Base-by-base conservation (phyloP, 2,329 filamentous ascomycete species). In the Ceratocystis harringtonii region DNA sequence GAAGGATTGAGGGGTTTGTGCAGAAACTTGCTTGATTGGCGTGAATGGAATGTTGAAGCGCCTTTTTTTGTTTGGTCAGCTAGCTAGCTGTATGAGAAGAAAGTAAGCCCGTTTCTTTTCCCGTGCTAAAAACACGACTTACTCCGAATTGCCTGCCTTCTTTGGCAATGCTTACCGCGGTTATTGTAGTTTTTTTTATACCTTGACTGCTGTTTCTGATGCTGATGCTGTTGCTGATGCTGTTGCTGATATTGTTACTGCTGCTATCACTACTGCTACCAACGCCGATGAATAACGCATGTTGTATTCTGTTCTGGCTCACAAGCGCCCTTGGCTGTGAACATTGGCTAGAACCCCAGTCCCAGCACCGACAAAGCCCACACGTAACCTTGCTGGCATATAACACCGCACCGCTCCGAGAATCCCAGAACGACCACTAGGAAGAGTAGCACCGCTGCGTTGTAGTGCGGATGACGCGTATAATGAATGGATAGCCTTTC, bases 21-120 rank as follows among this genome's bases (percentile, higher is more conserved):
- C n/a, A 30, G 36, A 3, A 41, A 32, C 15, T 66, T 66, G 61
- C 65, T 66, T 44, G 28, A 63, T 62, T 67, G 62, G 62, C 65
- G 65, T 64, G 65, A 67, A 67, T 36, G 65, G 65, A 64, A 67
- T 67, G 65, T 67, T 64, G 55, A 67, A 67, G 65, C 65, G 65
- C 65, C 43, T 44, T 44, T 43, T 28, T 50, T 28, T 32, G 32
- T 41, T 41, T 41, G 10, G 36, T 41, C 36, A 41, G 10, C 36
- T 36, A 19, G 28, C 19, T 61, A 43, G 25, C 57, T 36, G 19
- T 1, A 22, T 22, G 48, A 12, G 22, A 25, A 52, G 25, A 52
- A 48, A 50, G 22, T 25, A 22, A 50, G 22, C n/a, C 44, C 8
- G 6, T 50, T 50, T 50, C 10, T 50, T 50, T 25, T 50, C 45